Evolutionary conservation across 1,284 basidiomycete genomes (phyloP), one percentile per base, ranked within the genome.

Genomic region (Macrocystidia cucumis): DNA sequence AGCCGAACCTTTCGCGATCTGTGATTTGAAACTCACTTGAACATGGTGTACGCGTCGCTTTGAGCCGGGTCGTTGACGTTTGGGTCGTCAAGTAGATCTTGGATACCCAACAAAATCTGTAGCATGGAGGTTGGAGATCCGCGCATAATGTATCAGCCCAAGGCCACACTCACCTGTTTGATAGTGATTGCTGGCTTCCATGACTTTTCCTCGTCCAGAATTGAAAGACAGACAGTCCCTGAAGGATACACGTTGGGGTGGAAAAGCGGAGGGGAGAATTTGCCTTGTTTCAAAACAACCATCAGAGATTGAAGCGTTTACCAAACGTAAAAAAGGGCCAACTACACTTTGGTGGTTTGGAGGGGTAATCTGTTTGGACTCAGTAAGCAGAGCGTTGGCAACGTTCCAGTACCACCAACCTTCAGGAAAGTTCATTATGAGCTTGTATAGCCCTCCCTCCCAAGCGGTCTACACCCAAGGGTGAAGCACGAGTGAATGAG

Each of bases 161-260:
- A 9, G 17, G 17, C n/a, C n/a, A 23, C 7, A 53, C 73, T 29
- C 25, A 89, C 92, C 74, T 98, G 93, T 60, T 98, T 99, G 63
- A 99, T 91, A 2, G 93, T 98, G 51, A 99, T 98, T 1, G 92
- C 88, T 7, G 96, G 92, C 59, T 98, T 98, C 96, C 96, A 99
- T 4, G 83, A 85, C 62, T 98, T 98, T 62, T 99, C 96, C 57
- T 99, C 96, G 56, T 98, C 95, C 25, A 99, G 65, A 55, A 99
- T 99, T 9, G 92, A 97, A 14, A 98, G 71, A 57, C 96, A 99
- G 34, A 98, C 93, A 13, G 96, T 99, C 17, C 96, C 96, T 11
- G 92, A 97, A 0, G 96, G 96, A 59, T 97, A 99, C 35, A 98
- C 92, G 56, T 99, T 99, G 18, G 95, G 95, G 59, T 98, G 95